Percentiles rank a stretch among this genome's conserved stretches.
These are phyloP conservation scores for Dryas integrifolia DNA, from an alignment of 331 rosid genomes.

Conservation along the genomic window DNA sequence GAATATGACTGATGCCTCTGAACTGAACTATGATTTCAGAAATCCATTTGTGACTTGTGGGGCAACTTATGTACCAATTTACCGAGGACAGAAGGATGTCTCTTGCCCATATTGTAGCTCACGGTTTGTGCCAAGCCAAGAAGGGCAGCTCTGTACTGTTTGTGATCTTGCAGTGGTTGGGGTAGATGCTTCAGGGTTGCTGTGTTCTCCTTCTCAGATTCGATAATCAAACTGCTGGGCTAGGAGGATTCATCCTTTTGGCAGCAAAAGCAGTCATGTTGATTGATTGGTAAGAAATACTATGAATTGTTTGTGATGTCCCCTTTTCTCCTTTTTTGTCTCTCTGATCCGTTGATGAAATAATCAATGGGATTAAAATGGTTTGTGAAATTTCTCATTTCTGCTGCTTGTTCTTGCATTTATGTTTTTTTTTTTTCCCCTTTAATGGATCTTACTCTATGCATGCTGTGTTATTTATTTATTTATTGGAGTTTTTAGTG, in stretches of 20 bases:
- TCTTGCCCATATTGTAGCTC: slow-evolving; percentile 84
- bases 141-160: slow-evolving; percentile 74
- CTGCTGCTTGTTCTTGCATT: not conserved
- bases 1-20: slow-evolving; percentile 67
- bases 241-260: slow-evolving; percentile 36
- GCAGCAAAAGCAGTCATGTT: slow-evolving; percentile 24
- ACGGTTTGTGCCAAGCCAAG: slow-evolving; percentile 79
- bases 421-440: not conserved
- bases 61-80: slow-evolving; percentile 84
- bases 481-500: not conserved
- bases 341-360: not conserved
- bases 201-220: slow-evolving; percentile 87
- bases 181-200: slow-evolving; percentile 82
- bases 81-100: slow-evolving; percentile 84
- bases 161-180: slow-evolving; percentile 85
- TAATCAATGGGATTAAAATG: not conserved
- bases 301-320: slow-evolving; percentile 12
- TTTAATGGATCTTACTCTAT: too few relatives aligned
- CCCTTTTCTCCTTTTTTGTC: not conserved
- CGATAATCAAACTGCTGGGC: slow-evolving; percentile 46
- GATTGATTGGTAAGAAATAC: slow-evolving; percentile 31
- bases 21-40: slow-evolving; percentile 82
- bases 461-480: not conserved
- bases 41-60: slow-evolving; percentile 93
- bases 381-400: not conserved